Percentiles rank a stretch among this genome's conserved stretches.
phyloP scores from a whole-genome alignment of 1,139 yeast species.

The Candida albicans region DNA sequence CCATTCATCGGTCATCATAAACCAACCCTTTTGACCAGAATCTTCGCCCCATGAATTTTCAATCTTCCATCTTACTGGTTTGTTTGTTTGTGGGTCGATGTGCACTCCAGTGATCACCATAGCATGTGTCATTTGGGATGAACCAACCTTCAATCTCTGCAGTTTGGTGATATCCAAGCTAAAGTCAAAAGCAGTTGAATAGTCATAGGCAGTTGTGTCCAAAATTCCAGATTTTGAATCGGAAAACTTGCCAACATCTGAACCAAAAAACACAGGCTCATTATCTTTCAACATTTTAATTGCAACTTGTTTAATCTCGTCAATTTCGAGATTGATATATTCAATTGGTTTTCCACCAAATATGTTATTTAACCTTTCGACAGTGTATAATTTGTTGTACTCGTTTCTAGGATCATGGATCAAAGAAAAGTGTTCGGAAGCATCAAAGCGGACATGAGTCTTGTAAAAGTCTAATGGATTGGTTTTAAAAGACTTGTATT shows the following conservation, averaged over 20 bases:
- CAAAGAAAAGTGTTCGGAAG: slow-evolving; percentile 58
- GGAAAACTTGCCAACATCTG: slow-evolving; percentile 77
- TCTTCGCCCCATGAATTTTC: slow-evolving; percentile 87
- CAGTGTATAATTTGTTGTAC: slow-evolving; percentile 60
- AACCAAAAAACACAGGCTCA: slow-evolving; percentile 81
- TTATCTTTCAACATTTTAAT: slow-evolving; percentile 66
- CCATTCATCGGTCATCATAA: slow-evolving; percentile 79
- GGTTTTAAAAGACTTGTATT: slow-evolving; percentile 50
- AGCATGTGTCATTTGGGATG: slow-evolving; percentile 81
- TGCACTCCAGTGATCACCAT: slow-evolving; percentile 81
- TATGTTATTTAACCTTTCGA: slow-evolving; percentile 73
- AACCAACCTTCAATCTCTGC: slow-evolving; percentile 53
- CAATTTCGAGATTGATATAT: slow-evolving; percentile 66
- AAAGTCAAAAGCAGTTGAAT: slow-evolving; percentile 62
- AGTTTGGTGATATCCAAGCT: slow-evolving; percentile 48
- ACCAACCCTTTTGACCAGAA: slow-evolving; percentile 72
- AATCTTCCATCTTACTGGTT: slow-evolving; percentile 76
- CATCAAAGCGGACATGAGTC: slow-evolving; percentile 53
- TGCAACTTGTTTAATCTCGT: slow-evolving; percentile 57
- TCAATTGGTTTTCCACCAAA: slow-evolving; percentile 65
- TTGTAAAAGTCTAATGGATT: slow-evolving; percentile 66
- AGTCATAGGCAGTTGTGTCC: slow-evolving; percentile 69
- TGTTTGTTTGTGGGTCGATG: slow-evolving; percentile 32
- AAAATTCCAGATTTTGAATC: slow-evolving; percentile 63
- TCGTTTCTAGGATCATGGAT: slow-evolving; percentile 80